These are phyloP conservation scores for Puccinia triticina DNA, from an alignment of 1,284 basidiomycete genomes.

Conservation along the genomic window DNA sequence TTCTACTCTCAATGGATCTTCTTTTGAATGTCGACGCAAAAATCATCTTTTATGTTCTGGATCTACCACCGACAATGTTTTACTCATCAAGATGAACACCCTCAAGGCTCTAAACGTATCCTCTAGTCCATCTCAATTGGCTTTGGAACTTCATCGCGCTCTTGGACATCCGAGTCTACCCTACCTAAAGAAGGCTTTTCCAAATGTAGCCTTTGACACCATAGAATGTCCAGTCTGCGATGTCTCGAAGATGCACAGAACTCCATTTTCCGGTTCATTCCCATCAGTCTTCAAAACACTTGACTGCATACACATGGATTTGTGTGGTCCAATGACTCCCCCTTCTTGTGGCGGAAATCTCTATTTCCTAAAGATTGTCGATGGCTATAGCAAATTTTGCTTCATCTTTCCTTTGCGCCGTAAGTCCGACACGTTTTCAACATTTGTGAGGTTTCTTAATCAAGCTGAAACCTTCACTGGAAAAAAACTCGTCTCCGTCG, in stretches of 20 bases:
- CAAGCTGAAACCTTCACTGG: neutral
- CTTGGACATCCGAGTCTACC: neutral
- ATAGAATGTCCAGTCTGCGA: neutral
- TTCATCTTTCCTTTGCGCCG: neutral
- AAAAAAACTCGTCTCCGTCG: neutral
- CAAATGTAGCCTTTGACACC: neutral
- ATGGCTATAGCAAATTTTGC: neutral
- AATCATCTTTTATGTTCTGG: neutral
- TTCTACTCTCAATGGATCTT: neutral
- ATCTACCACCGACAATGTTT: neutral
- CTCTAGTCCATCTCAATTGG: no score
- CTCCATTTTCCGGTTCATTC: neutral
- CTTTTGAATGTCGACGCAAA: neutral
- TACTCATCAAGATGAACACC: no score
- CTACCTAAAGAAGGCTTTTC: neutral
- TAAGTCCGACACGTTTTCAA: neutral
- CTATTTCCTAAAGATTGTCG: conserved; percentile 16
- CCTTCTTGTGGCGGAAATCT: no score
- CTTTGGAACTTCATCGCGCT: neutral
- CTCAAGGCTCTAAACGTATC: no score
- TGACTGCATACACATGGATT: no score
- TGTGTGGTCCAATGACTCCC: no score
- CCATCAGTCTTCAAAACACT: no score
- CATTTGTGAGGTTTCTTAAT: neutral
- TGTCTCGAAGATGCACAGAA: neutral